These are phyloP conservation scores for Oryza coarctata DNA, from an alignment of 176 grass and related monocot genomes.

Conservation along the genomic window DNA sequence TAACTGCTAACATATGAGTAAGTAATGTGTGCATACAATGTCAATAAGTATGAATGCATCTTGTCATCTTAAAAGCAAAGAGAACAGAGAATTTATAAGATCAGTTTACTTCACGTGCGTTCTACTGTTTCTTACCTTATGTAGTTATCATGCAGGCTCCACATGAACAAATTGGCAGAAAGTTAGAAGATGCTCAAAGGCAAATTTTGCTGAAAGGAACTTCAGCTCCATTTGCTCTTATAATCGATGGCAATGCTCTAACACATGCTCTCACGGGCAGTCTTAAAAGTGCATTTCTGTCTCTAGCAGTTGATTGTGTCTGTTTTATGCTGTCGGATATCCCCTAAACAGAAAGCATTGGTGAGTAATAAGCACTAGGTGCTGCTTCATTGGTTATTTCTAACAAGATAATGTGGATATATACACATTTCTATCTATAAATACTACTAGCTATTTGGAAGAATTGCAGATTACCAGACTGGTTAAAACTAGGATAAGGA, in stretches of 20 bases:
- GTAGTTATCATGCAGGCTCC: constrained; percentile 34
- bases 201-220: constrained; percentile 36
- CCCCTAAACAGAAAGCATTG: constrained; percentile 95
- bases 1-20: not conserved
- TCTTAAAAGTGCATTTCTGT: constrained; percentile 63
- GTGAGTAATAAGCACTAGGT: constrained; percentile 42
- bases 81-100: not conserved
- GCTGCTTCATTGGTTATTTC: constrained; percentile 10
- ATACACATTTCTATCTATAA: not conserved
- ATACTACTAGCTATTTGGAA: constrained; percentile 19
- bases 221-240: constrained; percentile 70
- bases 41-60: constrained; percentile 2
- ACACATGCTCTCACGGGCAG: constrained; percentile 63
- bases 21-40: not conserved
- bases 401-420: constrained; percentile 11
- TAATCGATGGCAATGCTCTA: constrained; percentile 89
- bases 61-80: not conserved
- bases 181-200: constrained; percentile 60
- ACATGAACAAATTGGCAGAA: constrained; percentile 43
- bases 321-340: constrained; percentile 91
- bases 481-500: constrained; percentile 67
- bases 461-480: constrained; percentile 75
- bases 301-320: constrained; percentile 83
- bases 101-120: not conserved
- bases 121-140: not conserved